phyloP scores from a whole-genome alignment of 108 stramenopile species.

The Mayamaea pseudoterrestris region DNA sequence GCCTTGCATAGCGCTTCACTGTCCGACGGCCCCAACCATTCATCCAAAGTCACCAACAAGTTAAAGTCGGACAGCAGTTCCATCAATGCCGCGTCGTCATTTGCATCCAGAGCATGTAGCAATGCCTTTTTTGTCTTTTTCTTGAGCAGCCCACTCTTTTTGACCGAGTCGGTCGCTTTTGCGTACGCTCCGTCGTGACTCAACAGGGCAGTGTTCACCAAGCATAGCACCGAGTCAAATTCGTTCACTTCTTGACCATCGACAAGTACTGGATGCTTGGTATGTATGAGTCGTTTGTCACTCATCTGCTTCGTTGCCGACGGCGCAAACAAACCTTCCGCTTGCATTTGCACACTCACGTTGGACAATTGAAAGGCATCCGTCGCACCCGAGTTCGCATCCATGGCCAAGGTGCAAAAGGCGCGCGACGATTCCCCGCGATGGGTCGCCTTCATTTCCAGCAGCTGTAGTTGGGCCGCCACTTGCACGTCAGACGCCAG shows the following conservation, averaged over 20 bases:
- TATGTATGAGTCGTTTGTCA: constrained; percentile 22
- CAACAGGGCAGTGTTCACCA: constrained; percentile 74
- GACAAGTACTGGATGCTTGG: constrained; percentile 45
- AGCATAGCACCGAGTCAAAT: constrained; percentile 68
- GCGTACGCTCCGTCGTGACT: constrained; percentile 53
- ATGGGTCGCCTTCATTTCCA: constrained; percentile 39
- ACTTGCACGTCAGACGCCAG: constrained; percentile 38
- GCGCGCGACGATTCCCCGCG: neutral
- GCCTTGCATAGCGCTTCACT: too few relatives aligned
- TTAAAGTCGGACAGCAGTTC: too few relatives aligned
- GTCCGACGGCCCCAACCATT: too few relatives aligned
- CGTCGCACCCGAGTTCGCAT: constrained; percentile 63
- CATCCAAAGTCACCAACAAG: too few relatives aligned
- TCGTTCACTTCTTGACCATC: constrained; percentile 60
- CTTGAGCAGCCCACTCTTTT: constrained; percentile 50
- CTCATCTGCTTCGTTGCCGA: neutral
- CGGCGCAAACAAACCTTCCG: constrained; percentile 41
- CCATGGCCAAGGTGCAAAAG: constrained; percentile 67
- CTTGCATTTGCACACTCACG: constrained; percentile 75
- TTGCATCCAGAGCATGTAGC: constrained; percentile 31
- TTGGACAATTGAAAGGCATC: constrained; percentile 85
- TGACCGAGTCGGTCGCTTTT: constrained; percentile 21
- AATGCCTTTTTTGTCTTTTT: constrained; percentile 63
- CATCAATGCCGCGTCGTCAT: constrained; percentile 6
- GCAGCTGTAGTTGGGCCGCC: constrained; percentile 51